Evolutionary conservation across 2,329 filamentous ascomycete genomes (phyloP), one percentile per base, ranked within the genome.

Genomic region (Fusarium beomiforme): DNA sequence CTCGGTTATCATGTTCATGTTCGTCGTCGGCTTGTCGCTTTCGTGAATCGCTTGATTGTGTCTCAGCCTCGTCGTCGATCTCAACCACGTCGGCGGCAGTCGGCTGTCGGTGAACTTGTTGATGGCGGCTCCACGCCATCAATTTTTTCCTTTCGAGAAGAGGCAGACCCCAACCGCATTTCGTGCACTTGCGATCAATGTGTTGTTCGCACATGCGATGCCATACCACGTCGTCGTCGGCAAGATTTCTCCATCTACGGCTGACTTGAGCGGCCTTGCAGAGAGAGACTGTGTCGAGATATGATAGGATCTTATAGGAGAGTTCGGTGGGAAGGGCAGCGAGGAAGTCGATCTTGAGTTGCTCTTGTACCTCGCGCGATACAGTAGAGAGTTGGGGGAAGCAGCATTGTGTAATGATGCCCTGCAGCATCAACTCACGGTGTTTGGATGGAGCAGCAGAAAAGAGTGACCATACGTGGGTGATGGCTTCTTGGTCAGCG

Each of bases 181-280:
- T 97, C 65, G 91, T 95, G 80, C 95, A 98, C 79, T 97, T 97
- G 67, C 94, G 87, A 79, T 97, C 93, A 75, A 98, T 97, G 80
- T 97, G 95, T 79, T 98, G 95, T 81, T 97, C 94, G 79, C 96
- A 99, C 95, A 98, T 98, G 71, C 92, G 92, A 78, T 98, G 82
- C 96, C 96, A 99, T 7, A 99, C 95, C 12, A 97, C 92, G 80
- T 99, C 95, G 78, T 98, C 95, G 76, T 98, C 96, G n/a, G 96
- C 95, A 42, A 99, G 84, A 62, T 89, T 89, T 69, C 93, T 89
- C 96, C 96, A 99, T 75, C 91, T 88, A 64, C 91, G 89, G 79
- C 94, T 98, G 59, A 99, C 96, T 80, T 98, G 95, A 0, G 96
- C 94, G 3, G 96, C 95, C 80, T 97, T 97, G 85, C 96, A 98